Evolutionary conservation across 169 alveolate genomes (phyloP), one percentile per base, ranked within the genome.

Genomic region (Plasmodium reichenowi): DNA sequence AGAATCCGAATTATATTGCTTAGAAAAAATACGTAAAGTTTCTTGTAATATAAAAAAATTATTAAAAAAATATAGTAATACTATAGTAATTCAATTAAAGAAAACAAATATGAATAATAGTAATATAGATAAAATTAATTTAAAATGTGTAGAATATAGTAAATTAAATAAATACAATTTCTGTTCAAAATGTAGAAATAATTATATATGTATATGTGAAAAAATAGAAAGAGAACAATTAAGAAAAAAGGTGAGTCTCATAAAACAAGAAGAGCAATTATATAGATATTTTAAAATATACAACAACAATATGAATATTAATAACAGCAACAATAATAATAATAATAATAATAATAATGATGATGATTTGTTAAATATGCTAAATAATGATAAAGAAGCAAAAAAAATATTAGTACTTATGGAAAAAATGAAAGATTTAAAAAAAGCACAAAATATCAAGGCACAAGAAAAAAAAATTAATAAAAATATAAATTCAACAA

Each of bases 111-210:
- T 10, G 15, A 15, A 15, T 0, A 56, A 56, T 15, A 32, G 22
- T 48, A 78, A 52, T 71, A 68, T 71, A 75, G 63, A 89, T 54
- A 48, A 93, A 83, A 38, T 92, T n/a, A 71, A 80, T 48, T 67
- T 80, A 80, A 80, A 58, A 26, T 80, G 90, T 24, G 43, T 80
- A 54, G 90, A 80, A 32, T n/a, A 80, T 68, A 10, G 66, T 5
- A 80, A 80, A 50, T 62, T 80, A 24, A 68, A 20, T 48, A 66
- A 52, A 54, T 26, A 43, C 15, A 67, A 67, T 17, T 80, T 52
- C 63, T 80, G 90, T 50, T 54, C 72, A 22, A 80, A 1, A 12
- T 80, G 90, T 26, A 80, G 71, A 22, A 80, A 56, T 62, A 80
- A 68, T 48, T 80, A 80, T 29, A 72, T 80, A 32, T 80, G 90